A percentile compares a stretch with the other conserved stretches of the same genome.
Evolutionary conservation across 305 asterid species (phyloP).

Genomic region (Solanum hybrid): DNA sequence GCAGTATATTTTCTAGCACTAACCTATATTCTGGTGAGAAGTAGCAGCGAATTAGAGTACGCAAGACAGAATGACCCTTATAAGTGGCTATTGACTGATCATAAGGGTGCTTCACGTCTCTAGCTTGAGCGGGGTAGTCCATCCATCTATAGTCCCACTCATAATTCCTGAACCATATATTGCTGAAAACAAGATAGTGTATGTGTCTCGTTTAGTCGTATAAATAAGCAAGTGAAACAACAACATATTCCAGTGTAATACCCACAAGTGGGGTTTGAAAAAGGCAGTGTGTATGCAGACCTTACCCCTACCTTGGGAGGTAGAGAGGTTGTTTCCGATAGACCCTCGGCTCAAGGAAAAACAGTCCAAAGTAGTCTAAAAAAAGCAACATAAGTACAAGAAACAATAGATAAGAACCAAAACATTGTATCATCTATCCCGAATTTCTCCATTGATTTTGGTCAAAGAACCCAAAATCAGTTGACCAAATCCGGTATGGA

Average conservation of each 20-base stretch:
- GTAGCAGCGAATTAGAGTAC: constrained; percentile 82
- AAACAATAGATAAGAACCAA: neutral
- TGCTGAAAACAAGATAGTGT: constrained; percentile 22
- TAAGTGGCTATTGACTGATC: constrained; percentile 77
- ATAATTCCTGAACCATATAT: constrained; percentile 37
- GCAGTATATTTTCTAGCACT: constrained; percentile 1
- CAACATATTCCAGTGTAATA: neutral
- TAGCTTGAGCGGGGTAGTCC: constrained; percentile 74
- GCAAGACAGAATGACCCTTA: constrained; percentile 77
- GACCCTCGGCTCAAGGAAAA: neutral
- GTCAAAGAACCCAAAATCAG: neutral
- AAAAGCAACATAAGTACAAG: neutral
- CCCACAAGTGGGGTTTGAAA: neutral
- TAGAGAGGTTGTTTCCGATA: neutral
- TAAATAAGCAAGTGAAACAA: neutral
- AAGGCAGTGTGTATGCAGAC: neutral
- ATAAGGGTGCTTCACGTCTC: constrained; percentile 55
- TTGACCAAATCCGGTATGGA: neutral
- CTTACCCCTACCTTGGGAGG: neutral
- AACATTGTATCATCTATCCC: neutral
- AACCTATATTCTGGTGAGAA: constrained; percentile 85
- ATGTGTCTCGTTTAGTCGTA: neutral
- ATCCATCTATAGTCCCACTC: constrained; percentile 97
- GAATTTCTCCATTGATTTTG: neutral
- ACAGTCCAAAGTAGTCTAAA: neutral